Conservation (phyloP, 352 stramenopile genomes). For the Phytopythium kandeliae region DNA sequence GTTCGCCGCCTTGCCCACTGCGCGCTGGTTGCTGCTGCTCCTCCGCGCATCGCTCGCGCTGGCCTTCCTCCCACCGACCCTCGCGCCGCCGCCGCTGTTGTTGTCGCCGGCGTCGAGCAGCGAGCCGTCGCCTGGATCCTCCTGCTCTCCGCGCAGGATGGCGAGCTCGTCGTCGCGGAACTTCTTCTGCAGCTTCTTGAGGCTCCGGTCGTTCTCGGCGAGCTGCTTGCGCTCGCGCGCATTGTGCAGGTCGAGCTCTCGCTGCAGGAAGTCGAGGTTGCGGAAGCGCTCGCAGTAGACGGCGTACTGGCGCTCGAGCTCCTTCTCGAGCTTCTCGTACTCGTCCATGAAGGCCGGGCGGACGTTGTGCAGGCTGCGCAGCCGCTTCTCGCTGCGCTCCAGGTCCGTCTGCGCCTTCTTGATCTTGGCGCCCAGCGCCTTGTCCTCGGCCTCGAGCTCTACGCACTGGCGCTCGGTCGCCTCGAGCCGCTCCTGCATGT, state of each 20-base stretch:
- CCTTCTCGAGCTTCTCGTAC: constrained; percentile 96
- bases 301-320: constrained; percentile 94
- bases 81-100: constrained; percentile 15
- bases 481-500: constrained; percentile 84
- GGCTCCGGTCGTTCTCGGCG: constrained; percentile 81
- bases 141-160: constrained; percentile 84
- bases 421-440: constrained; percentile 89
- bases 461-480: constrained; percentile 84
- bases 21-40: constrained; percentile 35
- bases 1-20: constrained; percentile 14
- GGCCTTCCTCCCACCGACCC: constrained; percentile 16
- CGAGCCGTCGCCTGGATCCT: constrained; percentile 67
- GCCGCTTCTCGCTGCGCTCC: constrained; percentile 92
- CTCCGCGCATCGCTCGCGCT: constrained; percentile 22
- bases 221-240: constrained; percentile 83
- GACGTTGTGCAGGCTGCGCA: constrained; percentile 91
- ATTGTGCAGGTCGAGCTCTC: constrained; percentile 89
- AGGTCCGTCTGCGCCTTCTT: constrained; percentile 94
- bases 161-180: constrained; percentile 89
- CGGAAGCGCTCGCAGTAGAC: constrained; percentile 92
- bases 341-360: constrained; percentile 96
- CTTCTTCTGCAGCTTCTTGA: constrained; percentile 92
- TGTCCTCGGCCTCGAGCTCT: constrained; percentile 91
- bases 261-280: constrained; percentile 96
- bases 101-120: constrained; percentile 40